These are phyloP conservation scores for Fusarium ambrosium DNA, from an alignment of 2,329 filamentous ascomycete species.

Conservation along the genomic window DNA sequence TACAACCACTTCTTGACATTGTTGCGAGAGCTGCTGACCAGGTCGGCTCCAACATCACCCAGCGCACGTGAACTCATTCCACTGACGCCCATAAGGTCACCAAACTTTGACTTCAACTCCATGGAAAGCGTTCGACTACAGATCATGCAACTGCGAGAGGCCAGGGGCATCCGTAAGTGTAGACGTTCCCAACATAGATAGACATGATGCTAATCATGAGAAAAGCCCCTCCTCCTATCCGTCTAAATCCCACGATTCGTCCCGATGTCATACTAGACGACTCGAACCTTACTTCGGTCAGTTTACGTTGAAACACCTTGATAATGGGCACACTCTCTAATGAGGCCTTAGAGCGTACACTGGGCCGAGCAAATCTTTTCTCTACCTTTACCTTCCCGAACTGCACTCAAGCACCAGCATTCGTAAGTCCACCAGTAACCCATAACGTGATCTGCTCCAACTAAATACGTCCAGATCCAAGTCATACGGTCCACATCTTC, in stretches of 20 bases:
- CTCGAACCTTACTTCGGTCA: constrained; percentile 34
- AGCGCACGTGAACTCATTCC: neutral
- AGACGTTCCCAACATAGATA: constrained; percentile 3
- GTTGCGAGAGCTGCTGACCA: constrained; percentile 64
- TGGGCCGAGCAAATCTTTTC: constrained; percentile 75
- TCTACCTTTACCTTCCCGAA: constrained; percentile 64
- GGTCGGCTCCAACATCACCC: constrained; percentile 53
- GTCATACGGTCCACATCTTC: constrained; percentile 61
- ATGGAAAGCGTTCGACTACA: constrained; percentile 64
- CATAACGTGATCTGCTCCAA: neutral
- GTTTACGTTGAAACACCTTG: neutral
- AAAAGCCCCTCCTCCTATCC: constrained; percentile 53
- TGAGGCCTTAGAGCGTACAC: constrained; percentile 60
- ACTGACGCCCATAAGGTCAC: constrained; percentile 52
- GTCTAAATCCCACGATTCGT: constrained; percentile 51
- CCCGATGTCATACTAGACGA: constrained; percentile 51
- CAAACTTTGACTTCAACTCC: constrained; percentile 68
- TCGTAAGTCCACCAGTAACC: constrained; percentile 41
- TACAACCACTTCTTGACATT: constrained; percentile 68
- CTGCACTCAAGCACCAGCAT: constrained; percentile 60
- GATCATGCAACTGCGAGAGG: constrained; percentile 65
- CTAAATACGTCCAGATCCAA: constrained; percentile 55
- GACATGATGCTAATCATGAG: constrained; percentile 19
- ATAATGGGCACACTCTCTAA: constrained; percentile 9
- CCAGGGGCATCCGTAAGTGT: constrained; percentile 65